These are phyloP conservation scores for Eucalyptus polyanthemos DNA, from an alignment of 345 rosid genomes.

Conservation along the genomic window DNA sequence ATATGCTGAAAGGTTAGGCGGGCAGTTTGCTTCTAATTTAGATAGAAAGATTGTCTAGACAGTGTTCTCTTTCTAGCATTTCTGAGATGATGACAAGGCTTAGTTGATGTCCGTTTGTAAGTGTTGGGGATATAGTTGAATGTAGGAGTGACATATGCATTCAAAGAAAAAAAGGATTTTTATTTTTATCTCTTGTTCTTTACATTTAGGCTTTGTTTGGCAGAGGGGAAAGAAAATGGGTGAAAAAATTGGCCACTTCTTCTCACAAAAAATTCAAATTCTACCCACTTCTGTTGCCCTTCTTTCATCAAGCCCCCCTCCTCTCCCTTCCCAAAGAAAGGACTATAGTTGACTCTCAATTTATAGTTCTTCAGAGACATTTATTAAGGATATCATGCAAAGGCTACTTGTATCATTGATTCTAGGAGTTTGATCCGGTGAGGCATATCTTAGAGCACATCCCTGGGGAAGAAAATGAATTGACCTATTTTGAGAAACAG, in stretches of 20 bases:
- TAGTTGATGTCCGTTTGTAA: background rate
- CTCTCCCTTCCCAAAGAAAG: background rate
- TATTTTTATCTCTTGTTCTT: background rate
- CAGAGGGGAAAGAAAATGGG: background rate
- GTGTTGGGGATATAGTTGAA: background rate
- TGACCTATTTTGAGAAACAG: constrained; percentile 80
- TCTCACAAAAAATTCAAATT: background rate
- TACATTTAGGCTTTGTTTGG: background rate
- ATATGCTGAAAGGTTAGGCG: background rate
- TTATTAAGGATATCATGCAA: background rate
- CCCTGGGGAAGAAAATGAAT: constrained; percentile 58
- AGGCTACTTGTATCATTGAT: background rate
- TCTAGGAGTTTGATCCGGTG: constrained; percentile 90
- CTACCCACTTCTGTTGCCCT: background rate
- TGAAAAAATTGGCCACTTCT: background rate
- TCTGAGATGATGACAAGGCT: background rate
- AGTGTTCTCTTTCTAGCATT: background rate
- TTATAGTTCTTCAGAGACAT: background rate
- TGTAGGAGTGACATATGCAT: background rate
- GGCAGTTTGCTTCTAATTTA: background rate
- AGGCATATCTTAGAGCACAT: constrained; percentile 68
- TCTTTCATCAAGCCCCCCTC: background rate
- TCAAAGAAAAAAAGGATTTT: background rate
- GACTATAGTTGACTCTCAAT: background rate
- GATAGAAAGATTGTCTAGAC: background rate